Base-by-base conservation (phyloP, 768 basidiomycete species). In the Exidia glandulosa region DNA sequence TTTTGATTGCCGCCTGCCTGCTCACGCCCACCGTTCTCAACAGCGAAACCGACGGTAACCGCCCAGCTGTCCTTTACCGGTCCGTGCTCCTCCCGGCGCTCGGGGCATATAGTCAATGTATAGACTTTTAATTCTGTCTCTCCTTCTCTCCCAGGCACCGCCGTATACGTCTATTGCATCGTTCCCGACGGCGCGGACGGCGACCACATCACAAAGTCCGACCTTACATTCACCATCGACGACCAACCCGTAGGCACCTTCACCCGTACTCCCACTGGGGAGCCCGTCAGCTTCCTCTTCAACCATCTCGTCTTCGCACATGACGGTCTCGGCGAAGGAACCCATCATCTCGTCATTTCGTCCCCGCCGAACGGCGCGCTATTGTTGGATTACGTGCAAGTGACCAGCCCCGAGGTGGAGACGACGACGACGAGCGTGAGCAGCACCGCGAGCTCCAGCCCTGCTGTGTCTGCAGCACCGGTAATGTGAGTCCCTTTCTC, bases 311-410 rank as follows among this genome's bases (percentile, higher is more conserved):
- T 79, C 2, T 76, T 80, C 66, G 63, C 72, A 31, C 66, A 67
- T 36, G 48, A 59, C 30, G 70, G 66, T 19, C 66, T 82, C 14
- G 13, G 69, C n/a, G 71, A 77, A 23, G 71, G 64, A 2, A 68
- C 70, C 2, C 81, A 83, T 65, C 60, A 71, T 55, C 66, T 84
- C 19, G 66, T 69, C n/a, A 68, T 81, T 34, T 71, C 71, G 56
- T 68, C 83, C 60, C 76, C 71, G 14, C 71, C 72, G 29, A 74
- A 74, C 57, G 80, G 79, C 13, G 73, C 75, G 4, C 78, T 83
- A 61, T 61, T 80, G 2, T 76, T 83, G 56, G 79, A 82, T 66
- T 77, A 76, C 61, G 67, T 80, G 31, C 63, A 79, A 6, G 78
- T 78, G 60, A 78, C 68, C 55, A 57, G 33, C 27, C 23, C 60